Evolutionary conservation across 2,329 filamentous ascomycete genomes (phyloP), one percentile per base, ranked within the genome.

Genomic region (Cercospora janseana): DNA sequence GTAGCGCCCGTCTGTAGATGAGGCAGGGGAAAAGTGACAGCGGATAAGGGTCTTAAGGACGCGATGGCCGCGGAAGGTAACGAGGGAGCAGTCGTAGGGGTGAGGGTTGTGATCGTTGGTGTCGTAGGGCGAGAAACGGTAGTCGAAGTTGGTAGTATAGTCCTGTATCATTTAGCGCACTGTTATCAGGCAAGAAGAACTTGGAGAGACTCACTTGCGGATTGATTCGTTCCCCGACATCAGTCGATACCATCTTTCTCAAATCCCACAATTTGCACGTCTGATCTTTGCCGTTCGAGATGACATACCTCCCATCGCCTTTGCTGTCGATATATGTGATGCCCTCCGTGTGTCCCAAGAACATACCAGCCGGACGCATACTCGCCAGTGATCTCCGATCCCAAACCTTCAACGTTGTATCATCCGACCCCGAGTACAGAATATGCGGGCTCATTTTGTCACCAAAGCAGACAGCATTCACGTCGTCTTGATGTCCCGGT

Each of bases 251-350:
- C 78, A 90, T 92, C 77, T 88, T 94, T 44, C 92, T 79, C 49
- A 96, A 68, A 68, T 98, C 93, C 93, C 93, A 98, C 0, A 98
- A 78, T 71, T 97, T 97, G 82, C 95, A 95, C 32, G 85, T 92
- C 69, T 97, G 93, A 65, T 98, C 93, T 66, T 97, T 98, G 55
- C 83, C 88, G 63, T 98, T 98, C 59, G 86, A 91, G 20, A 98
- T 80, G 6, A 97, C 86, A 67, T 97, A 97, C 49, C 92, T 81
- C 2, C 83, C 82, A 63, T 95, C 89, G 31, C 87, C 88, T 77
- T 97, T 92, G 69, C 86, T 92, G 65, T 85, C 82, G 26, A 85
- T 80, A 54, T 83, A 85, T 0, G 82, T 85, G 42, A 85, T 60
- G 5, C 81, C 81, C 66, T 85, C 81, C 0, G 80, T 84, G 60